These are phyloP conservation scores for Pseudogymnoascus sp. DNA, from an alignment of 2,329 filamentous ascomycete species.

Conservation along the genomic window DNA sequence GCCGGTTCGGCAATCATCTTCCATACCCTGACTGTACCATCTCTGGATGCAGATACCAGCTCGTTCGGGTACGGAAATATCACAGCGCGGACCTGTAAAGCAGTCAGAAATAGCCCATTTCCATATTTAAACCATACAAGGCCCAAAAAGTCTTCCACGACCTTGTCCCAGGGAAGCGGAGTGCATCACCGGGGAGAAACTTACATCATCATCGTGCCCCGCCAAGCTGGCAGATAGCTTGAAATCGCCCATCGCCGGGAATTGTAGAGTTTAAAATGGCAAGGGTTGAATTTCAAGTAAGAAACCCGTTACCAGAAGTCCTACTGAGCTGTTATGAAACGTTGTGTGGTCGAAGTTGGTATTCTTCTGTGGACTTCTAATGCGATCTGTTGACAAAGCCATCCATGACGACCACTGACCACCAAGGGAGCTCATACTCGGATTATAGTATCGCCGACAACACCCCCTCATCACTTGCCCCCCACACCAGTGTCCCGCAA, in stretches of 20 bases:
- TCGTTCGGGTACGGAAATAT: constrained; percentile 65
- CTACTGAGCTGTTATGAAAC: neutral
- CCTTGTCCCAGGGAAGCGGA: neutral
- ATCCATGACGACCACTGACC: neutral
- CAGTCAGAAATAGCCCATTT: constrained; percentile 12
- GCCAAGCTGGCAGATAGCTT: constrained; percentile 86
- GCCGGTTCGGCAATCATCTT: constrained; percentile 58
- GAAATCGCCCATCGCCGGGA: constrained; percentile 63
- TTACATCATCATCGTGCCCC: constrained; percentile 90
- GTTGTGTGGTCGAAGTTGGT: constrained; percentile 3
- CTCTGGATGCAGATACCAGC: constrained; percentile 80
- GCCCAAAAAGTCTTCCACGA: neutral
- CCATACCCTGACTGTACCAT: constrained; percentile 87
- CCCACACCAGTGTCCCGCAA: constrained; percentile 6
- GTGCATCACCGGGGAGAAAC: constrained; percentile 26
- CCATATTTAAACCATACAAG: neutral
- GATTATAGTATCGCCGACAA: neutral
- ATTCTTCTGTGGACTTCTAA: constrained; percentile 1
- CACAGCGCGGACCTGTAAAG: constrained; percentile 72
- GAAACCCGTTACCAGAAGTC: neutral
- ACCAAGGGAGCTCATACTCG: neutral
- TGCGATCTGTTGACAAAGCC: constrained; percentile 6
- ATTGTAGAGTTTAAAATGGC: neutral
- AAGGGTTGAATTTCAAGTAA: neutral
- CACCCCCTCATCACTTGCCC: neutral